Base-by-base conservation (phyloP, 2,329 filamentous ascomycete genomes). In the Calonectria pseudoreteaudii region DNA sequence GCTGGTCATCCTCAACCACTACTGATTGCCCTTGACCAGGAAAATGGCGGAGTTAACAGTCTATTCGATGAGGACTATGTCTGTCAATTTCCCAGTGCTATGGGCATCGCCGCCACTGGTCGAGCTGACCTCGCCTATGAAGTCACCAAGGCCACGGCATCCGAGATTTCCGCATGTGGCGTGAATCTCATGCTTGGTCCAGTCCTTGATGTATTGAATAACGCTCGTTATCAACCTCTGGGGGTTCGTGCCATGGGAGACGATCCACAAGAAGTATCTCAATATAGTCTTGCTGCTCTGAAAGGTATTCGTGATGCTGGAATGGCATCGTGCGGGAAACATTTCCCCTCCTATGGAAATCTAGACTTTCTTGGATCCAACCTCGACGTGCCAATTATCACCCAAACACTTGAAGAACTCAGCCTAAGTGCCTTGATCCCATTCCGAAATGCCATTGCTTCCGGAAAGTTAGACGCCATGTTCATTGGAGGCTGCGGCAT, bases 11-110 rank as follows among this genome's bases (percentile, higher is more conserved):
- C 94, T 4, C 93, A 96, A 3, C 97, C 97, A 2, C 87, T 99
- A 23, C 88, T 97, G 69, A 98, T 99, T 79, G 96, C 94, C 49
- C 88, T 98, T 47, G 97, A 98, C 82, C 97, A 99, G 83, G 97
- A 99, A 84, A 98, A 99, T 91, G 97, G 97, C 76, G 96, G 96
- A 4, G 96, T 98, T 83, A 98, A 98, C 86, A 98, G 95, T 85
- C 90, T 98, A 3, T 98, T 97, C 81, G 96, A 98, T 83, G 95
- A 98, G 79, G 95, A 97, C 81, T 97, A 96, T 83, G 96, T 98
- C 78, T 95, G 95, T 77, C 97, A 98, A 83, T 99, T 98, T 79
- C 97, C 97, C 11, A 98, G 96, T 81, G 94, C 96, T 75, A 98
- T 99, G 96, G 96, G 96, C 16, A 90, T 98, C 74, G 95, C 96